Base-by-base conservation (phyloP, 1,284 basidiomycete species). In the Grifola frondosa region DNA sequence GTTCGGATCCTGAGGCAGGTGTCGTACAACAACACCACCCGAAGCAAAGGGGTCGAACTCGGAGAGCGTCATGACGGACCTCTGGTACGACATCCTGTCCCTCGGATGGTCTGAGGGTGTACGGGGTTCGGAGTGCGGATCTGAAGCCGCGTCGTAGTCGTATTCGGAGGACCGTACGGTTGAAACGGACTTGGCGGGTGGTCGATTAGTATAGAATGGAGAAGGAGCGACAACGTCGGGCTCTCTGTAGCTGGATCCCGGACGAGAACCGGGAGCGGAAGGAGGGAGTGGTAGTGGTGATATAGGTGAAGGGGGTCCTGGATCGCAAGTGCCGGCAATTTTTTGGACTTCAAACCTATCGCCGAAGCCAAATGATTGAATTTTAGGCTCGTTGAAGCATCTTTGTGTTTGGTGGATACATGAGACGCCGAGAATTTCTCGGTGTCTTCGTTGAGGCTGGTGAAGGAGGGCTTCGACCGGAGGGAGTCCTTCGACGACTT, bases 291-390 rank as follows among this genome's bases (percentile, higher is more conserved):
- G n/a, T n/a, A n/a, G n/a, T n/a, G n/a, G n/a, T n/a, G n/a, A n/a
- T 33, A 46, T 20, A 15, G 49, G 47, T 47, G 54, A 50, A 36
- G 68, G 71, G 11, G 74, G 49, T 77, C 71, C 50, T 78, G 73
- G 48, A 81, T 77, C 37, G 77, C 65, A 26, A 81, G 63, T 3
- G 73, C 57, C 0, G 76, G 69, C n/a, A 52, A 45, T 54, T 81
- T 84, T 66, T 78, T 84, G 13, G 76, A 66, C 60, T 77, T 84
- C 56, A 83, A 69, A 40, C 82, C 80, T 38, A 85, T 77, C 30
- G 77, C 80, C 34, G 74, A 69, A 12, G 77, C 75, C 30, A 87
- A 61, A 3, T 76, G 71, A 48, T 74, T 78, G 54, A 80, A 69
- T 47, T 69, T 78, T 54, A 73, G 68, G 35, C 51, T 32, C n/a